Evolutionary conservation across 495 filamentous ascomycete species (phyloP).

Genomic region (Penicillium silybi): DNA sequence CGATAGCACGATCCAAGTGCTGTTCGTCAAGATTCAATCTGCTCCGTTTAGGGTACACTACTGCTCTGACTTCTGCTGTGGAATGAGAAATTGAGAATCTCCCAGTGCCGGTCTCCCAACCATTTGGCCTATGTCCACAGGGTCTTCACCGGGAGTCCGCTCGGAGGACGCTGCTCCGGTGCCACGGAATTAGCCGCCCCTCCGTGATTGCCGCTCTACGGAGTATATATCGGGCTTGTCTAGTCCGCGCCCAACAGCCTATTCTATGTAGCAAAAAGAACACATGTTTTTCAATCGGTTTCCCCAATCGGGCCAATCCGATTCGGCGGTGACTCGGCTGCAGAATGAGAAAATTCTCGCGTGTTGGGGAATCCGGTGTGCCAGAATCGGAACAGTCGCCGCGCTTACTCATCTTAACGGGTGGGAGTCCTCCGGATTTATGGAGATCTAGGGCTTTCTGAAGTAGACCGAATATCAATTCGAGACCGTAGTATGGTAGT

Average conservation of each 20-base stretch:
- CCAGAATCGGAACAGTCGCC: conserved; percentile 5
- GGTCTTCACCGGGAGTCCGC: conserved; percentile 25
- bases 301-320: not conserved
- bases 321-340: not conserved
- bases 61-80: not conserved
- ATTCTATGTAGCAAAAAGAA: not conserved
- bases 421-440: not conserved
- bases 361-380: conserved; percentile 6
- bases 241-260: not conserved
- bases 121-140: conserved; percentile 9
- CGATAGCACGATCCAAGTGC: not conserved
- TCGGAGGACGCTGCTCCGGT: conserved; percentile 37
- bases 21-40: not conserved
- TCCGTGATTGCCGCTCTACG: not conserved
- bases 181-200: conserved; percentile 19
- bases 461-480: not conserved
- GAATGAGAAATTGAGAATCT: not conserved
- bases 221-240: not conserved
- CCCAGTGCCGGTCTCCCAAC: conserved; percentile 3
- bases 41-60: not conserved
- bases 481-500: not conserved
- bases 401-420: conserved; percentile 8
- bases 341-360: not conserved
- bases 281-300: not conserved
- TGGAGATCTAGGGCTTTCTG: not conserved